Percentiles rank a stretch among this genome's conserved stretches.
These are phyloP conservation scores for Agarophyton chilense DNA, from an alignment of 23 red algal genomes.

Conservation along the genomic window DNA sequence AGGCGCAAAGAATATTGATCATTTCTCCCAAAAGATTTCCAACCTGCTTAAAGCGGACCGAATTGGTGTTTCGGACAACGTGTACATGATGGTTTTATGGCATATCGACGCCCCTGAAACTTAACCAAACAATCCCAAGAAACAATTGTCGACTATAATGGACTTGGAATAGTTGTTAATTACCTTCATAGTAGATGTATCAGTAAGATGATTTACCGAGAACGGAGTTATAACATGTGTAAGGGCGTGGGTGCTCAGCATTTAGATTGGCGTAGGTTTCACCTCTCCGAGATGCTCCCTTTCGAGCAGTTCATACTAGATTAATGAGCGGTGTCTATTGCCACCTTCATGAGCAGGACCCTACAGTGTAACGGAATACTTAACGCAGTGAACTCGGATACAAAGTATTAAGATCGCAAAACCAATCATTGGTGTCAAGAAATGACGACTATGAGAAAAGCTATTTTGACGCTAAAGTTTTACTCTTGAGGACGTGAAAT, in stretches of 20 bases:
- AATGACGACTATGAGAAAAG: neutral
- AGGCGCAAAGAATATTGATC: conserved; percentile 4
- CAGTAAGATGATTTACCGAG: neutral
- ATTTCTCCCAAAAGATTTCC: conserved; percentile 7
- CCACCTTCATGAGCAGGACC: conserved; percentile 6
- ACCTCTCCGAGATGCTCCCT: neutral
- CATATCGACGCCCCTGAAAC: neutral
- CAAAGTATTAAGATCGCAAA: neutral
- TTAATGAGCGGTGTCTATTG: neutral
- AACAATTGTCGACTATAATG: neutral
- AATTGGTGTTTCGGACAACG: neutral
- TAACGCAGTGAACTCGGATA: conserved; percentile 9
- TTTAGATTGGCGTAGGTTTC: neutral
- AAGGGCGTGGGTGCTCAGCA: conserved; percentile 1
- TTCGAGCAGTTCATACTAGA: neutral
- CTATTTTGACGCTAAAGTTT: neutral
- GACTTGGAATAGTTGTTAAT: neutral
- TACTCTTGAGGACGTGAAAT: neutral
- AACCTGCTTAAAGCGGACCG: neutral
- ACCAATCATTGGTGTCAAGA: neutral
- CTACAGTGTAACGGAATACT: neutral
- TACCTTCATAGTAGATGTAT: neutral
- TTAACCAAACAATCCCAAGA: neutral
- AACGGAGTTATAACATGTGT: neutral
- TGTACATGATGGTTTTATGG: conserved; percentile 15